Conservation (phyloP, 345 rosid species). For the Gynandropsis gynandra region DNA sequence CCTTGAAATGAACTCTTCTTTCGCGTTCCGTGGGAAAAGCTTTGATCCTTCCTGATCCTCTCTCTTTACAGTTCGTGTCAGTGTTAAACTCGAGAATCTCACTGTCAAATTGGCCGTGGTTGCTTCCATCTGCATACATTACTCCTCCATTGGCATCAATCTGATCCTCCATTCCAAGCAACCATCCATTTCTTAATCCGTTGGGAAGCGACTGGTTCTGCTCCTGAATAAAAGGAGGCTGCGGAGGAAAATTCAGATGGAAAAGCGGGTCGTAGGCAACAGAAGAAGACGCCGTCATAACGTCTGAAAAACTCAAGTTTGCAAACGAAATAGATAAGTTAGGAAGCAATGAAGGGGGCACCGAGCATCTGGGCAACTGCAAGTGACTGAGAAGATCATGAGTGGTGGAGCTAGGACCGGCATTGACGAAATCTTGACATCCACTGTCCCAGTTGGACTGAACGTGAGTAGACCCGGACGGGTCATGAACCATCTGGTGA, state of each 20-base stretch:
- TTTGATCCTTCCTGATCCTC: constrained; percentile 45
- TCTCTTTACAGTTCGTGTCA: constrained; percentile 35
- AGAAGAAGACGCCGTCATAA: constrained; percentile 30
- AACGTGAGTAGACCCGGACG: constrained; percentile 19
- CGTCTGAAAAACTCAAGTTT: constrained; percentile 22
- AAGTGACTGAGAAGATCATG: constrained; percentile 65
- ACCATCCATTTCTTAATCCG: constrained; percentile 32
- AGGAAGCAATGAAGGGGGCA: constrained; percentile 27
- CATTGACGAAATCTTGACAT: constrained; percentile 23
- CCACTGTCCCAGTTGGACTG: constrained; percentile 34
- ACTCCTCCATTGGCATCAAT: constrained; percentile 25
- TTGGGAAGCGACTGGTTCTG: too few relatives aligned
- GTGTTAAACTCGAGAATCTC: constrained; percentile 36
- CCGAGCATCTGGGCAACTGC: constrained; percentile 43
- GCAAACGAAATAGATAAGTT: constrained; percentile 27
- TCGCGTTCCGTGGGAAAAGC: constrained; percentile 52
- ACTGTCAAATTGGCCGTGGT: constrained; percentile 24
- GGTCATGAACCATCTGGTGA: constrained; percentile 24
- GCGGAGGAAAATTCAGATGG: constrained; percentile 50
- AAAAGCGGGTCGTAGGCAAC: constrained; percentile 52
- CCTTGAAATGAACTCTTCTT: constrained; percentile 55
- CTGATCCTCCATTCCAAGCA: constrained; percentile 27
- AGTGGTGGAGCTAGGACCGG: constrained; percentile 27
- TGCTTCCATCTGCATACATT: constrained; percentile 29
- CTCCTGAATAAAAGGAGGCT: constrained; percentile 41